Base-by-base conservation (phyloP, 768 basidiomycete species). In the Naematelia aurantialba region DNA sequence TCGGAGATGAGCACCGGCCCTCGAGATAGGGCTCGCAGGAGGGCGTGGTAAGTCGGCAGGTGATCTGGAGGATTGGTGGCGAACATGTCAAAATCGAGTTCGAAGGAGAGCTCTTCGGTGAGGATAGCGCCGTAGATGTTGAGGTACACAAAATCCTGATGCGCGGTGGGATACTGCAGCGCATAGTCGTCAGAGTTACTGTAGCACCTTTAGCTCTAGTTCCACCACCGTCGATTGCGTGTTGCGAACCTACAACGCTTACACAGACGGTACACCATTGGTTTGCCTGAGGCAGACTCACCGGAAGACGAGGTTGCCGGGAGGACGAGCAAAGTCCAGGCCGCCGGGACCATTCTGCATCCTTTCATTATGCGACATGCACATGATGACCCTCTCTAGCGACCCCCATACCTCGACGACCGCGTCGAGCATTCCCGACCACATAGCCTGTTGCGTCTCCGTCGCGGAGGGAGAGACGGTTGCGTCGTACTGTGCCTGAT, bases 11-110 rank as follows among this genome's bases (percentile, higher is more conserved):
- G 45, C 5, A 61, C 45, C 12, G 71, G 71, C 2, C 71, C 71
- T 0, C 69, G 62, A 4, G 55, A 46, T 45, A 70, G 17, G 5
- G 48, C 55, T 12, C 71, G 59, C 8, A 73, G 61, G 4, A 73
- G 55, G 12, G 66, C 71, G 31, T 73, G 69, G 31, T 68, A 68
- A 12, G 50, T 39, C 12, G 69, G 71, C 27, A 45, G 39, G 2
- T 49, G 52, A 17, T 25, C n/a, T 13, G 50, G 45, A 4, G 69
- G 61, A 8, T 51, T 19, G 3, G 68, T 56, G n/a, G 69, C 61
- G 55, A 73, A 70, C 71, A 73, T 73, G 60, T 73, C 71, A 44
- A 65, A 66, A 55, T 73, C 69, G 11, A 61, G 67, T 11, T 61
- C 50, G 27, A 70, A 52, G 14, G 58, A 58, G 11, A 73, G 62